Evolutionary conservation across 768 basidiomycete genomes (phyloP).

Genomic region (Chalciporus piperatus): DNA sequence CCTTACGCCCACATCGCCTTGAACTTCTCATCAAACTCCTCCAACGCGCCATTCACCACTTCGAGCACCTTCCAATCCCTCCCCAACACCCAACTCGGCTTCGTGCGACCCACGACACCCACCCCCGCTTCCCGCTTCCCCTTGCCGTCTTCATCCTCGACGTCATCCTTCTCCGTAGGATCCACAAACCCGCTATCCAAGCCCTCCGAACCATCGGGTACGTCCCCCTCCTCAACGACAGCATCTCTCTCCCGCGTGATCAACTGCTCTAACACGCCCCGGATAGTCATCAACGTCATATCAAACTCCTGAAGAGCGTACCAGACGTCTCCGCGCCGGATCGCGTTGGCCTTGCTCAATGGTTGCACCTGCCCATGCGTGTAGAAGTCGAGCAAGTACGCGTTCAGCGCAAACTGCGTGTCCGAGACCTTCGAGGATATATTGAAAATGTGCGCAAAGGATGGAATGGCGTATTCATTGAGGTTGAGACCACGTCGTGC

Average conservation of each 20-base stretch:
- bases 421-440: neutral
- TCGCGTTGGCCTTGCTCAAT: constrained; percentile 51
- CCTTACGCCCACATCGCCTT: constrained; percentile 58
- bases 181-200: constrained; percentile 37
- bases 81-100: constrained; percentile 40
- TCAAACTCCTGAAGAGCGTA: constrained; percentile 58
- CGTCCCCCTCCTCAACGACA: constrained; percentile 9
- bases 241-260: constrained; percentile 29
- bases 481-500: constrained; percentile 53
- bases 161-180: constrained; percentile 24
- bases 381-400: constrained; percentile 68
- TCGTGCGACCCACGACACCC: constrained; percentile 5
- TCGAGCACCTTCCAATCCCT: constrained; percentile 57
- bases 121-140: constrained; percentile 7
- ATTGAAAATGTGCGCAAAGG: constrained; percentile 37
- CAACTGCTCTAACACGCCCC: constrained; percentile 48
- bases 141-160: constrained; percentile 20
- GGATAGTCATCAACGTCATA: constrained; percentile 48
- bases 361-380: constrained; percentile 56
- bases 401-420: constrained; percentile 45
- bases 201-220: constrained; percentile 13
- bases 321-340: constrained; percentile 65
- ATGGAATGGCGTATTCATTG: constrained; percentile 60
- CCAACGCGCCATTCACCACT: constrained; percentile 40
- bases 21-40: constrained; percentile 59